Evolutionary conservation across 1,284 basidiomycete species (phyloP), one percentile per base, ranked within the genome.

Genomic region (Neotropicomus parvogracilis): DNA sequence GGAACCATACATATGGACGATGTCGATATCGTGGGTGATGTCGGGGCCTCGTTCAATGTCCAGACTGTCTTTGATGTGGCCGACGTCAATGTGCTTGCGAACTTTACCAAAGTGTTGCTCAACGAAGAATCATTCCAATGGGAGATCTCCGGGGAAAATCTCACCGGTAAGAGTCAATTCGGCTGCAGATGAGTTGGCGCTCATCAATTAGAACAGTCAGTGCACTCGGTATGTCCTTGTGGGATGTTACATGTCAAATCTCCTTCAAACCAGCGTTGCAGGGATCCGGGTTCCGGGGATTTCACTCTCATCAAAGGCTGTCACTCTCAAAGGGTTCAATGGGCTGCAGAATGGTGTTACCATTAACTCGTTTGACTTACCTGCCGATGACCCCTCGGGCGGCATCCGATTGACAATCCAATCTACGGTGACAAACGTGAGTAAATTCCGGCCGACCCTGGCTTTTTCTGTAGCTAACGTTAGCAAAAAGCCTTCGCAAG

Each of bases 241-340:
- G 12, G 14, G 26, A 24, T 16, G 21, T 44, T 11, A 9, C 16
- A 50, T 38, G n/a, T 52, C 50, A 41, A 31, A 24, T 2, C 3
- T 21, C 5, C 37, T n/a, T 46, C 32, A 42, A 43, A 27, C 19
- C 6, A 4, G 10, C 19, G 3, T 26, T 42, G 13, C 50, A 79
- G 81, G 80, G 17, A 80, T 88, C 52, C 65, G 70, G 27, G 80
- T 88, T 28, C 57, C 75, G 29, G 77, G 75, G 12, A 77, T 89
- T 49, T 63, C 69, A 7, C 70, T 87, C 32, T 63, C 75, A 9
- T 66, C 74, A 17, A 86, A 86, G 70, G 71, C 66, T n/a, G 79
- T 90, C 11, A 78, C 78, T 11, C 68, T 90, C 33, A 83, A 83
- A 54, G 88, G 86, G 33, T 80, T 90, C 70, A 84, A 90, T 63